Evolutionary conservation across 306 rosid species (phyloP), one percentile per base, ranked within the genome.

Genomic region (Vigna mungo): DNA sequence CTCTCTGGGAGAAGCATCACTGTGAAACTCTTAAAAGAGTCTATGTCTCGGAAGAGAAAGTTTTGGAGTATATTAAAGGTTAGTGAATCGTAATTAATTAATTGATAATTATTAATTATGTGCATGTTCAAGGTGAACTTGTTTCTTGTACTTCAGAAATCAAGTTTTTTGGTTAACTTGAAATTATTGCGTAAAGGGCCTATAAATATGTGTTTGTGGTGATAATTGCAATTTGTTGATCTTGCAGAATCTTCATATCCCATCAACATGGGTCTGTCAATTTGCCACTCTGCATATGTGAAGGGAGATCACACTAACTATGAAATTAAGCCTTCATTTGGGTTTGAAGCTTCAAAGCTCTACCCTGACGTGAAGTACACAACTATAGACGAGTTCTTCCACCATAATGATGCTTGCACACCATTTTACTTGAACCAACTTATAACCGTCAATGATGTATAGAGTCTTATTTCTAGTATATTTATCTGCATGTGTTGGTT

Each of bases 291-390:
- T 4, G 82, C 78, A 0, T 87, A 63, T 25, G 87, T 88, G 80
- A 82, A 81, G 59, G 91, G 85, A 67, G 88, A 74, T 55, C 81
- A 92, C 7, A 87, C 87, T 0, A 92, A 84, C 86, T 90, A 81
- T 49, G 90, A 86, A 65, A 68, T 92, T 10, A 91, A 90, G 34
- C 80, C 91, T 11, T 82, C 78, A 3, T 77, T 90, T 65, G 95
- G 93, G 23, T 87, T 87, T 12, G 95, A 90, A 80, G 95, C 95
- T 78, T 59, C 85, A 14, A 82, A 65, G 51, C 88, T 88, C 4
- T 91, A 89, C 12, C 88, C 97, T 23, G 91, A 89, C 78, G 89
- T 89, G 20, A 84, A 89, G 16, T 88, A 82, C 86, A 87, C 86
- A 12, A 82, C 90, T 20, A 85, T 86, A 70, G 90, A 88, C 6